Percentiles rank a stretch among this genome's conserved stretches.
Conservation (phyloP, 441 rosid genomes). For the Gossypium davidsonii region DNA sequence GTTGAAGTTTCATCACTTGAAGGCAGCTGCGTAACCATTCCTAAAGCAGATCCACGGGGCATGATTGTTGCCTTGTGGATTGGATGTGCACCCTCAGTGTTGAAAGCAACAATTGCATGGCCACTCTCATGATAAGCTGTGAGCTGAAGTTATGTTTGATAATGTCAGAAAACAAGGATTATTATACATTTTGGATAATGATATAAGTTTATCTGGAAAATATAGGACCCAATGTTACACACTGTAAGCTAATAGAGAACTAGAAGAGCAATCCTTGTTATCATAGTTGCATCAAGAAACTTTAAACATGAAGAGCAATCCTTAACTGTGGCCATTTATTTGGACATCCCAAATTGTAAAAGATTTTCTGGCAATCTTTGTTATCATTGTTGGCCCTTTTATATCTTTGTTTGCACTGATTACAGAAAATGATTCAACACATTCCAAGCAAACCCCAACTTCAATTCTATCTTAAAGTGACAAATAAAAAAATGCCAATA, state of each 20-base stretch:
- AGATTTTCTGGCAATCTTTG: background rate
- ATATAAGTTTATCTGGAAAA: background rate
- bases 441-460: background rate
- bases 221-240: background rate
- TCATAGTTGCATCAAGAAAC: background rate
- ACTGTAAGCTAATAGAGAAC: background rate
- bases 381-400: background rate
- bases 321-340: background rate
- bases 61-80: slow-evolving; percentile 97
- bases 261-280: background rate
- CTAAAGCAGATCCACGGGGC: slow-evolving; percentile 96
- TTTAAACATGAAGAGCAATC: background rate
- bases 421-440: background rate
- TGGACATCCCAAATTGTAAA: background rate
- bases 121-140: slow-evolving; percentile 99
- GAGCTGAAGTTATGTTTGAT: slow-evolving; percentile 41
- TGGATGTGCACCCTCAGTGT: slow-evolving; percentile 89
- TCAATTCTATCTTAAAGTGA: background rate
- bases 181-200: slow-evolving; percentile 1
- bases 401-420: background rate
- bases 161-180: slow-evolving; percentile 14
- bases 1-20: slow-evolving; percentile 89
- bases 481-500: slow-evolving; percentile 15
- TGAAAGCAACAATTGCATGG: slow-evolving; percentile 90
- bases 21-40: slow-evolving; percentile 98